Evolutionary conservation across 768 basidiomycete species (phyloP).

Genomic region (Terana coerulea): DNA sequence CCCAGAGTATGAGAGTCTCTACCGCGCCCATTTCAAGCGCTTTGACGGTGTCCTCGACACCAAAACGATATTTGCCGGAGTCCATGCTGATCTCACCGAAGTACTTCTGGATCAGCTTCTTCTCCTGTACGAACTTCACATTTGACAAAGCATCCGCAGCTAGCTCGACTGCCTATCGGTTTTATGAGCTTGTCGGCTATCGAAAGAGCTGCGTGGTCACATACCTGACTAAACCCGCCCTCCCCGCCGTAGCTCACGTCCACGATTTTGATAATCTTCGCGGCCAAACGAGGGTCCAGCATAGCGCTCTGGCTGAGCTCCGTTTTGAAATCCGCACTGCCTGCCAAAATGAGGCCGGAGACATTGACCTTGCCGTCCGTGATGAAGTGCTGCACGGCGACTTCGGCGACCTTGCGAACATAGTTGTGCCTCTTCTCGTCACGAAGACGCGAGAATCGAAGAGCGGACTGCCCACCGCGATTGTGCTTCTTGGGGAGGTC

Average conservation of each 20-base stretch:
- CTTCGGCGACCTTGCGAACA: conserved; percentile 97
- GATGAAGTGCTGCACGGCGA: conserved; percentile 97
- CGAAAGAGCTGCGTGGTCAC: conserved; percentile 13
- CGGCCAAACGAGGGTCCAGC: conserved; percentile 84
- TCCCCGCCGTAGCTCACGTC: conserved; percentile 99
- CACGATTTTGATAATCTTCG: conserved; percentile 96
- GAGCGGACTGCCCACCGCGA: conserved; percentile 98
- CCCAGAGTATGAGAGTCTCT: conserved; percentile 98
- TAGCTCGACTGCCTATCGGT: conserved; percentile 86
- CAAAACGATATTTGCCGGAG: conserved; percentile 94
- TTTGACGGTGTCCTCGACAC: conserved; percentile 95
- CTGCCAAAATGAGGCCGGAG: conserved; percentile 91
- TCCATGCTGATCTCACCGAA: conserved; percentile 99
- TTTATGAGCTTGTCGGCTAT: conserved; percentile 6
- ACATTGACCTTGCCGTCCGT: conserved; percentile 98
- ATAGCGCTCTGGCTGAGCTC: conserved; percentile 95
- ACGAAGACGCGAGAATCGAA: conserved; percentile 98
- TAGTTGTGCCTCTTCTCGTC: conserved; percentile 99
- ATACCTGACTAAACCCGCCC: conserved; percentile 98
- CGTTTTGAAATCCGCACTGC: conserved; percentile 98
- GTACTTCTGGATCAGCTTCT: conserved; percentile 94
- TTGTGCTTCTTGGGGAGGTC: conserved; percentile 99
- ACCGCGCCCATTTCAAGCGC: conserved; percentile 94
- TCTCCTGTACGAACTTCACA: conserved; percentile 99
- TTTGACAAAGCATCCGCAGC: conserved; percentile 94